A percentile compares a stretch with the other conserved stretches of the same genome.
Evolutionary conservation across 495 filamentous ascomycete genomes (phyloP).

Genomic region (Hypoxylon cercidicola): DNA sequence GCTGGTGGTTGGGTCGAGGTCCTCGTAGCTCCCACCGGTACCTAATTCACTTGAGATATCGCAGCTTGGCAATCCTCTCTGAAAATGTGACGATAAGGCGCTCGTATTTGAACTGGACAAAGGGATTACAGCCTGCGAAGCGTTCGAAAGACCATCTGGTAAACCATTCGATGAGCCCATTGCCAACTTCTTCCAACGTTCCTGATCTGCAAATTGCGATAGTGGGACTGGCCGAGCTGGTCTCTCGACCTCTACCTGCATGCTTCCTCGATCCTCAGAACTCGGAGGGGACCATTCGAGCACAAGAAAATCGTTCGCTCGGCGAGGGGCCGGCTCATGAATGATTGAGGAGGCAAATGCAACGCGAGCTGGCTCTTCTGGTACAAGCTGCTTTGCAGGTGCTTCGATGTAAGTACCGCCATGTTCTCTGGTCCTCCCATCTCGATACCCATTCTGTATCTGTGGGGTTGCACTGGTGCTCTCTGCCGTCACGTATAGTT

Average conservation of each 20-base stretch:
- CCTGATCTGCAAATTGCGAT: constrained; percentile 38
- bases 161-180: constrained; percentile 13
- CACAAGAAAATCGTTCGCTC: constrained; percentile 23
- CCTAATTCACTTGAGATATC: constrained; percentile 35
- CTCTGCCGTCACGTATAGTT: constrained; percentile 9
- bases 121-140: background rate
- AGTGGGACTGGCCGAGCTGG: constrained; percentile 22
- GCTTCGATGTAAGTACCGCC: background rate
- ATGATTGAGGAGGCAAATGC: constrained; percentile 40
- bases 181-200: constrained; percentile 33
- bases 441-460: background rate
- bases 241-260: constrained; percentile 41
- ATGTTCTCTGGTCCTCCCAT: constrained; percentile 2
- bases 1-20: constrained; percentile 1
- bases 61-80: constrained; percentile 30
- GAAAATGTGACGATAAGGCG: constrained; percentile 39
- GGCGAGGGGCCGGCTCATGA: constrained; percentile 39
- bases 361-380: constrained; percentile 34
- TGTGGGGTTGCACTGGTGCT: constrained; percentile 5
- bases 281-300: constrained; percentile 35
- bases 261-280: constrained; percentile 40
- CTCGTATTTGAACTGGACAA: constrained; percentile 14
- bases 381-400: background rate
- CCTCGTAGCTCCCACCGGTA: background rate
- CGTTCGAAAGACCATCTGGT: background rate